Evolutionary conservation across 129 eudicot species (phyloP).

Genomic region (Mikania micrantha): DNA sequence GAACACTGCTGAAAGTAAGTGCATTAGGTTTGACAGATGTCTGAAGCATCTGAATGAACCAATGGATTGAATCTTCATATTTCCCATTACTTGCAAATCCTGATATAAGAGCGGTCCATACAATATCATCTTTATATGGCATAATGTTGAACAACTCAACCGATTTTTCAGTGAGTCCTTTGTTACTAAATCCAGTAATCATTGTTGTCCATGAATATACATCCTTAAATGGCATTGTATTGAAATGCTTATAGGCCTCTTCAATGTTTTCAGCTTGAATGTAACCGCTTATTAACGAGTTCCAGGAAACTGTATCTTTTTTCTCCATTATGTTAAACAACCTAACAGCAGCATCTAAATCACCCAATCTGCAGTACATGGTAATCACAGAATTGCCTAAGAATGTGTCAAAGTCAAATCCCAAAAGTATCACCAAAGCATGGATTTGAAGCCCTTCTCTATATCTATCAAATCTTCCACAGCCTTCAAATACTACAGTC

Average conservation of each 20-base stretch:
- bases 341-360: conserved; percentile 39
- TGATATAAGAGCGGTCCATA: conserved; percentile 87
- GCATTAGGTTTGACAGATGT: conserved; percentile 50
- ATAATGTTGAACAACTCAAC: conserved; percentile 49
- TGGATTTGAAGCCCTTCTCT: conserved; percentile 64
- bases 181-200: conserved; percentile 60
- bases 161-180: conserved; percentile 42
- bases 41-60: conserved; percentile 54
- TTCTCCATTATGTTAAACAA: conserved; percentile 40
- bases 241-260: conserved; percentile 45
- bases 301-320: conserved; percentile 65
- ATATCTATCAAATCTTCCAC: conserved; percentile 46
- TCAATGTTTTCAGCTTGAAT: conserved; percentile 47
- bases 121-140: conserved; percentile 65
- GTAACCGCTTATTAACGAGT: conserved; percentile 56
- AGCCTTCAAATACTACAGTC: conserved; percentile 53
- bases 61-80: conserved; percentile 45
- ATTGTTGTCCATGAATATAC: conserved; percentile 65
- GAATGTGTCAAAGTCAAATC: conserved; percentile 51
- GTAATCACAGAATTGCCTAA: conserved; percentile 60
- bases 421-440: conserved; percentile 43
- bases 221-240: conserved; percentile 41
- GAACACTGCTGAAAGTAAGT: conserved; percentile 58
- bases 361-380: conserved; percentile 63
- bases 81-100: conserved; percentile 51